These are phyloP conservation scores for Furcasterigmium sp. DNA, from an alignment of 2,329 filamentous ascomycete genomes.

Conservation along the genomic window DNA sequence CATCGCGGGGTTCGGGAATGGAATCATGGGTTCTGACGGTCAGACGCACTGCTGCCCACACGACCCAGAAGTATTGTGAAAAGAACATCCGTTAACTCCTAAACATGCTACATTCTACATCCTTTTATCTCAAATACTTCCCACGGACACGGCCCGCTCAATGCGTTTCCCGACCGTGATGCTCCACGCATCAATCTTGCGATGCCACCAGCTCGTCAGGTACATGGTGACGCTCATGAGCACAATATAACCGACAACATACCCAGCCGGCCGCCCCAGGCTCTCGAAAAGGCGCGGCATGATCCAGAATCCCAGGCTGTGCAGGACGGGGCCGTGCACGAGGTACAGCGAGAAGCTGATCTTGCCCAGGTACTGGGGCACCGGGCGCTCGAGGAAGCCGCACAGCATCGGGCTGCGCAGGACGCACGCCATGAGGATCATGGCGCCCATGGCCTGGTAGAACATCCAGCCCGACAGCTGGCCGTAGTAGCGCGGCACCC, in stretches of 20 bases:
- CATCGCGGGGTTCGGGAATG: too few species aligned
- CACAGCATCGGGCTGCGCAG: constrained; percentile 23
- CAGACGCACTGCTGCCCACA: too few species aligned
- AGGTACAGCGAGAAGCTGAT: constrained; percentile 37
- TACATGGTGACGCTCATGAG: constrained; percentile 25
- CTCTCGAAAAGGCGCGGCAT: constrained; percentile 33
- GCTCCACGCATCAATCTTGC: constrained; percentile 30
- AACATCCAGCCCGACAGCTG: constrained; percentile 32
- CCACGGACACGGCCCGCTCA: constrained; percentile 28
- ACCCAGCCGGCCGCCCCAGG: constrained; percentile 22
- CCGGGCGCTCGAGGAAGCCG: constrained; percentile 20
- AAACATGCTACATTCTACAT: too few species aligned
- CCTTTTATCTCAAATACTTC: too few species aligned
- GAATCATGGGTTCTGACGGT: too few species aligned
- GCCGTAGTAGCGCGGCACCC: constrained; percentile 29
- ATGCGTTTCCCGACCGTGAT: constrained; percentile 27
- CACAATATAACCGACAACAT: constrained; percentile 23
- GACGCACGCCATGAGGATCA: constrained; percentile 28
- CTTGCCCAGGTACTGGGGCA: constrained; percentile 30
- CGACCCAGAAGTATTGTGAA: too few species aligned
- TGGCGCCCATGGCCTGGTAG: constrained; percentile 30
- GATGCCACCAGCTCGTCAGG: constrained; percentile 27
- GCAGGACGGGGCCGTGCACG: constrained; percentile 24
- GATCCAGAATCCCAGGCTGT: constrained; percentile 21
- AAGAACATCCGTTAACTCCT: too few species aligned